phyloP scores from a whole-genome alignment of 2,329 filamentous ascomycete species.

The Colletotrichum neosansevieriae region DNA sequence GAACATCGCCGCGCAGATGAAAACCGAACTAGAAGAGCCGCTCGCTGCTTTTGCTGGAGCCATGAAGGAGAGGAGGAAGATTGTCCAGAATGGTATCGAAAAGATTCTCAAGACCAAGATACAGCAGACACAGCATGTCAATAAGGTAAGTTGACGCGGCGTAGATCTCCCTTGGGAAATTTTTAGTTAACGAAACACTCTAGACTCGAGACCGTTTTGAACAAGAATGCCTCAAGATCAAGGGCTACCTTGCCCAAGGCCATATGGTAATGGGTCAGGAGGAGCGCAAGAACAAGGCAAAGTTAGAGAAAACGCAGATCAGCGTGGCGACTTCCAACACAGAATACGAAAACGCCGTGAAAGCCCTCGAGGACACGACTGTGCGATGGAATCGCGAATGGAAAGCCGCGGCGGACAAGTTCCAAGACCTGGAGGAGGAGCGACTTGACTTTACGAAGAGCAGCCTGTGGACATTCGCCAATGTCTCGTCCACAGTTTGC shows the following conservation, averaged over 20 bases:
- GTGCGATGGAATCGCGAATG: slow-evolving; percentile 97
- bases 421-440: slow-evolving; percentile 98
- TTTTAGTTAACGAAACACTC: slow-evolving; percentile 30
- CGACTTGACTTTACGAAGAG: slow-evolving; percentile 97
- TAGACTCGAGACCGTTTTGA: slow-evolving; percentile 93
- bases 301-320: slow-evolving; percentile 98
- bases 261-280: slow-evolving; percentile 99
- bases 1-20: slow-evolving; percentile 93
- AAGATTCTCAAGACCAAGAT: slow-evolving; percentile 94
- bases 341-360: slow-evolving; percentile 94
- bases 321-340: slow-evolving; percentile 90
- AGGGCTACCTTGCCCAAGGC: slow-evolving; percentile 96
- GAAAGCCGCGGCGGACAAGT: slow-evolving; percentile 98
- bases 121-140: slow-evolving; percentile 89
- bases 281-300: slow-evolving; percentile 98
- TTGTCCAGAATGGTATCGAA: slow-evolving; percentile 93
- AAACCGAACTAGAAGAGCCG: slow-evolving; percentile 93
- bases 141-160: slow-evolving; percentile 74
- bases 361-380: slow-evolving; percentile 94
- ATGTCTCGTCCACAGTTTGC: slow-evolving; percentile 96
- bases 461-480: slow-evolving; percentile 97
- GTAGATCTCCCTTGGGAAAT: neutral
- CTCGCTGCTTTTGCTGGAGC: slow-evolving; percentile 90
- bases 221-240: slow-evolving; percentile 97
- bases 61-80: slow-evolving; percentile 97